phyloP scores from a whole-genome alignment of 1,284 basidiomycete genomes.

The Wallemia mellicola region DNA sequence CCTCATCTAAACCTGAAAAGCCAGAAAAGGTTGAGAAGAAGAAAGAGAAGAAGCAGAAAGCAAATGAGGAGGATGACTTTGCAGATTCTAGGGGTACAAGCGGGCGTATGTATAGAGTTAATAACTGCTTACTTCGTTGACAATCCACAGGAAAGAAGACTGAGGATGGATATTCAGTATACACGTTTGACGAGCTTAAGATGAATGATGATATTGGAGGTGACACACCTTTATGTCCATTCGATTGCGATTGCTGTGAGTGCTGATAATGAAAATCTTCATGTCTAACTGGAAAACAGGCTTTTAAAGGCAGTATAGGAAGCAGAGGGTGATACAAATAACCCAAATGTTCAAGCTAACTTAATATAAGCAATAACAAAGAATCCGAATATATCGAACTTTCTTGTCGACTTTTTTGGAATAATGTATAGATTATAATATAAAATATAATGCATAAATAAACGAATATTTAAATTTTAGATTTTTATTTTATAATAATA shows the following conservation, averaged over 20 bases:
- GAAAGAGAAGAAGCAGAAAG: not conserved
- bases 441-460: too few relatives aligned
- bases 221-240: not conserved
- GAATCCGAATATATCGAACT: too few relatives aligned
- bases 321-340: too few relatives aligned
- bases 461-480: too few relatives aligned
- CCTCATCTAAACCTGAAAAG: not conserved
- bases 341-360: too few relatives aligned
- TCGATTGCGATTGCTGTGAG: constrained; percentile 1
- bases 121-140: not conserved
- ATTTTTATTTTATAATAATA: too few relatives aligned
- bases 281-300: too few relatives aligned
- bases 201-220: not conserved
- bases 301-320: too few relatives aligned
- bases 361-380: too few relatives aligned
- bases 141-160: not conserved
- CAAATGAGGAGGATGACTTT: not conserved
- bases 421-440: too few relatives aligned
- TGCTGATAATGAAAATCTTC: too few relatives aligned
- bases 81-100: constrained; percentile 1
- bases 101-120: not conserved
- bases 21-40: not conserved
- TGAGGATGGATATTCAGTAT: not conserved
- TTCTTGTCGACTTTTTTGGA: too few relatives aligned
- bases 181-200: not conserved